Base-by-base conservation (phyloP, 2,329 filamentous ascomycete species). In the Hypoxylon sp. region DNA sequence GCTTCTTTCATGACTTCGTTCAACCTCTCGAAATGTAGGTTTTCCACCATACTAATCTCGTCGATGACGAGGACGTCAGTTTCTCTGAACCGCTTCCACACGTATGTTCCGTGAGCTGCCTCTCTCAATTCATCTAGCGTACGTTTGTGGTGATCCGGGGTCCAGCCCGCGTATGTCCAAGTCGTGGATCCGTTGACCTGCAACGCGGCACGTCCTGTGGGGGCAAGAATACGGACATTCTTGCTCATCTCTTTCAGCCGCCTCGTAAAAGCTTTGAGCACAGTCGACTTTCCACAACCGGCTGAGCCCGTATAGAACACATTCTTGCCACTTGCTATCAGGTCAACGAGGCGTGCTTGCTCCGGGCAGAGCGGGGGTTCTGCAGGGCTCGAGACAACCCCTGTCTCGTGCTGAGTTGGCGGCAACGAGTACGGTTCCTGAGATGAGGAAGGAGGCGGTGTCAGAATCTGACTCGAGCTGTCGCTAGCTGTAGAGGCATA, bases 301-400 rank as follows among this genome's bases (percentile, higher is more conserved):
- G 88, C 88, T 0, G 86, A 87, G 7, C 88, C 88, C 0, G 87
- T 90, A 69, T 86, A 90, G 72, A 90, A 91, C 8, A 90, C 85
- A 57, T 90, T 90, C 1, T 72, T 66, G 0, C 87, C 85, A 2
- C 76, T 77, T 2, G 81, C 63, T 25, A 89, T 86, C 0, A 86
- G 75, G 0, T 87, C 76, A 0, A 88, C 82, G 2, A 88, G 71
- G 1, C 75, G 76, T 8, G 76, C 73, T 70, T 88, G 84, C 69
- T 87, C 84, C 5, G 76, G 69, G 51, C 81, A 83, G 12, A 87
- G 79, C 1, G 59, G 21, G 2, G 76, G 77, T 52, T 75, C 74
- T 3, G 62, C 61, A 5, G 43, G n/a, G 6, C 27, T 51, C 16
- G 48, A 12, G 27, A 9, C 14, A 11, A 14, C 21, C 16, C 8